Conservation (phyloP, 2,329 filamentous ascomycete genomes). For the Neonectria ditissima region DNA sequence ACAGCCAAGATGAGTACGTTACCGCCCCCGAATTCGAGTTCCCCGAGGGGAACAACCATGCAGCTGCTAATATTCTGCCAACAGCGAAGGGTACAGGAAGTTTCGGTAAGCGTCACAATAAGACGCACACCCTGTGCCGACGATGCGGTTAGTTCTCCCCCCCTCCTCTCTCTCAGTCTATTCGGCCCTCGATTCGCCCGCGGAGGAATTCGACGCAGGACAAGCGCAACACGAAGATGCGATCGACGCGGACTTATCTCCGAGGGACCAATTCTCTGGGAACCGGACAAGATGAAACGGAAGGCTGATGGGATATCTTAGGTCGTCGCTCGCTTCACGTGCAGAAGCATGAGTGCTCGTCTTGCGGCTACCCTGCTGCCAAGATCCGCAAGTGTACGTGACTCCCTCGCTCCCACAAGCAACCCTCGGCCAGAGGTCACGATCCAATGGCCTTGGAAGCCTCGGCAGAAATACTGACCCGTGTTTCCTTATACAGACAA, state of each 20-base stretch:
- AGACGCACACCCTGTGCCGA: slow-evolving; percentile 98
- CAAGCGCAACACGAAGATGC: slow-evolving; percentile 25
- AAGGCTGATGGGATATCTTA: slow-evolving; percentile 54
- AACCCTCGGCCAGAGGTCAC: slow-evolving; percentile 25
- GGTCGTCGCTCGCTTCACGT: slow-evolving; percentile 98
- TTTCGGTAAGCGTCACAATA: slow-evolving; percentile 84
- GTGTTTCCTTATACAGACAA: slow-evolving; percentile 74
- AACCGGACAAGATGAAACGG: slow-evolving; percentile 16
- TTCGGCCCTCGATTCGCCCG: slow-evolving; percentile 28
- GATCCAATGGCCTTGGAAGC: slow-evolving; percentile 17
- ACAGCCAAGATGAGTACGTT: slow-evolving; percentile 71
- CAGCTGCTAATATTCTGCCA: slow-evolving; percentile 44
- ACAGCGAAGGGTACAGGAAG: slow-evolving; percentile 69
- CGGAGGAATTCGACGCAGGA: slow-evolving; percentile 25
- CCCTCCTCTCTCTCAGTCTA: slow-evolving; percentile 18
- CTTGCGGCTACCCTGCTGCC: slow-evolving; percentile 96
- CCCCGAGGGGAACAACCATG: slow-evolving; percentile 26
- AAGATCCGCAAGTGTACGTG: slow-evolving; percentile 98
- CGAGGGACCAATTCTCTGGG: slow-evolving; percentile 11
- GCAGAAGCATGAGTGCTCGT: slow-evolving; percentile 98
- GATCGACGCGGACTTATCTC: slow-evolving; percentile 33
- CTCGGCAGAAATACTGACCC: slow-evolving; percentile 34
- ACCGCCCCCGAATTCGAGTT: slow-evolving; percentile 35
- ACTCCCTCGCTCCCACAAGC: slow-evolving; percentile 1
- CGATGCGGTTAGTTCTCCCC: slow-evolving; percentile 84